Base-by-base conservation (phyloP, 2,329 filamentous ascomycete species). In the Eutypella sp. region DNA sequence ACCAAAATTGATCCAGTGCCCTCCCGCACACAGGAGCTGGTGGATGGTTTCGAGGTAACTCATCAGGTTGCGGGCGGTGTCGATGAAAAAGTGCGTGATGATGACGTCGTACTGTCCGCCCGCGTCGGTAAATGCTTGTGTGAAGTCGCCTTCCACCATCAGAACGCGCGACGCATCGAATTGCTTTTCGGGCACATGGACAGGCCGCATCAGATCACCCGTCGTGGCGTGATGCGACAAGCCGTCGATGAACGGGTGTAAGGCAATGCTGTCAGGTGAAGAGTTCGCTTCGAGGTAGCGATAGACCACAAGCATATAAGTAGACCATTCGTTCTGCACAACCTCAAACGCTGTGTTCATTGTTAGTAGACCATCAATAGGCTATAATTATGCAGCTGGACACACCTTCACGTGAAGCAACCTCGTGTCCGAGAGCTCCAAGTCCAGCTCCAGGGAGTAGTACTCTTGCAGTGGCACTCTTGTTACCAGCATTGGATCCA, bases 51-150 rank as follows among this genome's bases (percentile, higher is more conserved):
- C 75, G 5, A 81, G 64, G 48, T 81, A 82, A 0, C 55, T 62
- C 57, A 79, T 67, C 1, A 80, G 57, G 44, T 81, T 81, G 1
- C 76, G 69, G 0, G 78, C 78, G 0, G 78, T 82, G 54, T 82
- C 78, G 51, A 82, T 80, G 60, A 82, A 81, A 61, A 81, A 82
- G 37, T 79, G 70, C 0, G 78, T 80, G 0, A 79, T 58, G 0
- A 82, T 59, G 1, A 70, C 64, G 44, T 81, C 76, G 56, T 68
- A 81, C 4, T 52, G 42, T 1, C 50, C 41, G 7, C 52, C 41
- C 1, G 59, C 33, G 3, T 55, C 46, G 36, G 41, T 38, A 48
- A 72, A 72, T 2, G 53, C 62, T 0, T 69, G 71, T 0, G 71
- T 76, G 50, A 82, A 82, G 52, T 82, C 78, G 1, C 77, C 78